phyloP scores from a whole-genome alignment of 2,329 filamentous ascomycete genomes.

The Paecilomyces niveus region DNA sequence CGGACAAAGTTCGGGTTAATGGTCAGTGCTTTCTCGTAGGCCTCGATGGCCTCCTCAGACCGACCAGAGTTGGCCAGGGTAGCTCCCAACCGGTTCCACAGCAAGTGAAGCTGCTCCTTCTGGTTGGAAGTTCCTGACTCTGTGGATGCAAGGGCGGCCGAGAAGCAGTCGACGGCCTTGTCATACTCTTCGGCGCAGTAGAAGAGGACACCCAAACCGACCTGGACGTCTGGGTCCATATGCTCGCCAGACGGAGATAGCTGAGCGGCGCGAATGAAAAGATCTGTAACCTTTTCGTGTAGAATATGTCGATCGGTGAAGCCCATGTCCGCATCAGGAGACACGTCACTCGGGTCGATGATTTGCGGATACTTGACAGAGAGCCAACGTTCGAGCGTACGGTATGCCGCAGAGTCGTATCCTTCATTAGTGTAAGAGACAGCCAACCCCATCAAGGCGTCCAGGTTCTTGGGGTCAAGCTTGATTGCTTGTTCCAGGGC shows the following conservation, averaged over 20 bases:
- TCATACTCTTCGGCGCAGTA: slow-evolving; percentile 97
- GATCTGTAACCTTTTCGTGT: slow-evolving; percentile 80
- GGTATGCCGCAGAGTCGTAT: slow-evolving; percentile 94
- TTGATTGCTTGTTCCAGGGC: slow-evolving; percentile 87
- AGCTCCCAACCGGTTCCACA: slow-evolving; percentile 95
- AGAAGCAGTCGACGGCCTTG: slow-evolving; percentile 98
- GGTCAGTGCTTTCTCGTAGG: slow-evolving; percentile 85
- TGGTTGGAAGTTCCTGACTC: slow-evolving; percentile 80
- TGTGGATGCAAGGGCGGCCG: slow-evolving; percentile 76
- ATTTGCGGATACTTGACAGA: slow-evolving; percentile 89
- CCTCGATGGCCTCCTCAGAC: slow-evolving; percentile 91
- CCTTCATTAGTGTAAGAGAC: slow-evolving; percentile 99
- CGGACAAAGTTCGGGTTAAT: slow-evolving; percentile 95
- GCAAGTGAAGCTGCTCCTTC: slow-evolving; percentile 77
- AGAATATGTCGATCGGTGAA: slow-evolving; percentile 89
- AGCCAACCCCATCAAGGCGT: slow-evolving; percentile 88
- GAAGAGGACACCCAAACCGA: slow-evolving; percentile 92
- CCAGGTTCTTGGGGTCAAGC: slow-evolving; percentile 76
- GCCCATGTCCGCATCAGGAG: slow-evolving; percentile 72
- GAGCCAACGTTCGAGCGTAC: slow-evolving; percentile 93
- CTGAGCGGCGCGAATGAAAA: slow-evolving; percentile 89
- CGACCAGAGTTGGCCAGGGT: slow-evolving; percentile 92
- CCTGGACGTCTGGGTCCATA: slow-evolving; percentile 98
- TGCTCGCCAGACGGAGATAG: slow-evolving; percentile 85
- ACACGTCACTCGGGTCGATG: slow-evolving; percentile 63